Evolutionary conservation across 1,284 basidiomycete species (phyloP), one percentile per base, ranked within the genome.

Genomic region (Amylostereum chailletii): DNA sequence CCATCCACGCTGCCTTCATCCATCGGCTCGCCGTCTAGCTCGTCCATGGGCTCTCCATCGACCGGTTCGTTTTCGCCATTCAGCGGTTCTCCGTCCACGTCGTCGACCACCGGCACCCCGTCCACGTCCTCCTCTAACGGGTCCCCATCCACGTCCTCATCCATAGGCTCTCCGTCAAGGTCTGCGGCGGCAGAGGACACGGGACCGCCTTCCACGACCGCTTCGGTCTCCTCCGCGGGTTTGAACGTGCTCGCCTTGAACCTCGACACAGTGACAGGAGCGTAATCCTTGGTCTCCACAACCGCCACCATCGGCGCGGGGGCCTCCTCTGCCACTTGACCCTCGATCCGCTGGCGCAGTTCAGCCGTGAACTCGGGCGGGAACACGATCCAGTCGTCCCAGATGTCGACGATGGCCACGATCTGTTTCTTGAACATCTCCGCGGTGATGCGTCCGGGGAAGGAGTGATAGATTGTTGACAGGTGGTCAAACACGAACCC

Each of bases 321-420:
- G 0, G 61, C 56, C 33, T 60, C 62, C 34, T 66, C 58, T 29
- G 61, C 57, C 31, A 69, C 61, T 27, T 67, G 58, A 3, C 90
- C 90, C 47, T 90, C 86, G 47, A 95, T 70, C 48, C 92, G 73
- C 47, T 68, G 69, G 38, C 88, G 74, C 19, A 94, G 71, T 57
- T 84, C 80, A 4, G 75, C 65, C 0, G 90, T 88, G 58, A 89
- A 87, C 48, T 93, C 87, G 1, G 86, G 85, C 33, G 90, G 75
- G 62, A 96, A 94, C 19, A 94, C 88, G 53, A 94, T 93, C 90
- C 92, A 95, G 60, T 92, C 83, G 60, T 97, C 94, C 95, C 95
- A 99, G 27, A 94, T 83, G 58, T 94, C 88, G 1, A 98, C 74
- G 8, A 98, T 81, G 0, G 78, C 70, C 2, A 80, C 81, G 47